Evolutionary conservation across 2,329 filamentous ascomycete genomes (phyloP).

Genomic region (Aureobasidium leucospermi): DNA sequence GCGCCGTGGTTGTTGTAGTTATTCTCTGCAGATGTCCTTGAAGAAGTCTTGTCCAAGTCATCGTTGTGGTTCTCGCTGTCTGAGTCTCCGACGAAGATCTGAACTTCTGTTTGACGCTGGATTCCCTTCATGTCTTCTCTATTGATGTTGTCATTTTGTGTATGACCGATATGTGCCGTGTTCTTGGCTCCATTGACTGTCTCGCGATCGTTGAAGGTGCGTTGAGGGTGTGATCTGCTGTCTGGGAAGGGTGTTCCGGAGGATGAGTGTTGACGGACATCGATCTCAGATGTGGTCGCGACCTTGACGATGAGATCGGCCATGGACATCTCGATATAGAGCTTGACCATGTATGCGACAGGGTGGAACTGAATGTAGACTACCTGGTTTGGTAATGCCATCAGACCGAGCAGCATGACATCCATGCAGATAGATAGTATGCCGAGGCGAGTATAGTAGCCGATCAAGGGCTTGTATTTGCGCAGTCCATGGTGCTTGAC

Average conservation of each 20-base stretch:
- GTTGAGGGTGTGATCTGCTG: background rate
- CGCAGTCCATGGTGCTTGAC: slow-evolving; percentile 39
- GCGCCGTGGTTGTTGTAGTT: background rate
- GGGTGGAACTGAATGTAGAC: slow-evolving; percentile 45
- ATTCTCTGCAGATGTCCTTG: background rate
- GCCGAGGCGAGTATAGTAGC: slow-evolving; percentile 46
- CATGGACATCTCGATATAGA: slow-evolving; percentile 48
- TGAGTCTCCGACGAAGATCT: slow-evolving; percentile 11
- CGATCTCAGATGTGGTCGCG: slow-evolving; percentile 18
- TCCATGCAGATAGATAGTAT: slow-evolving; percentile 46
- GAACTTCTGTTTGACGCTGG: slow-evolving; percentile 6
- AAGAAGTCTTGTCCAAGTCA: background rate
- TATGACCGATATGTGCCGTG: slow-evolving; percentile 1
- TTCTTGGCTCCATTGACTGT: background rate
- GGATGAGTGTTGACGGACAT: background rate
- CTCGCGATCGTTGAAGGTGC: slow-evolving; percentile 8
- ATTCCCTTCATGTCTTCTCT: slow-evolving; percentile 11
- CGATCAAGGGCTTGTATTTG: slow-evolving; percentile 45
- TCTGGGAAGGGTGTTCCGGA: background rate
- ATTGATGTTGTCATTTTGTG: background rate
- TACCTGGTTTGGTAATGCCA: slow-evolving; percentile 13
- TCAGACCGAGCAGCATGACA: slow-evolving; percentile 17
- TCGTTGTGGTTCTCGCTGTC: background rate
- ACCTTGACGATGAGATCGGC: slow-evolving; percentile 42
- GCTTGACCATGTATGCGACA: slow-evolving; percentile 37